Evolutionary conservation across 2,329 filamentous ascomycete species (phyloP), one percentile per base, ranked within the genome.

Genomic region (Huntiella bhutanensis): DNA sequence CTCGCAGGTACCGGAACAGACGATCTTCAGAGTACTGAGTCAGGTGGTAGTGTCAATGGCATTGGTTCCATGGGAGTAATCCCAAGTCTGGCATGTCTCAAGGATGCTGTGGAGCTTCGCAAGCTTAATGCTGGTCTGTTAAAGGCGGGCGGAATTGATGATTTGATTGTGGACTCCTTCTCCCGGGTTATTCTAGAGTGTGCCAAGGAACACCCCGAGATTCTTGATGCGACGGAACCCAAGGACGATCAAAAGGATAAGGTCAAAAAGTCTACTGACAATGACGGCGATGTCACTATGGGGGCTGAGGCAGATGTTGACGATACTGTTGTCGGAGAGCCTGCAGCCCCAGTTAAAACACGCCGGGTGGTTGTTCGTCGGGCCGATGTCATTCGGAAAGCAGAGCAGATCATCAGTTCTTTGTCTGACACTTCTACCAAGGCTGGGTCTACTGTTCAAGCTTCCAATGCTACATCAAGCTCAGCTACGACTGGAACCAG

Each of bases 131-230:
- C 80, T 36, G 81, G 80, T 41, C 69, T 94, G 5, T 91, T 92
- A 73, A 95, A 94, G 60, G 73, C 80, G 1, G 73, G 77, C 0
- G 70, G 79, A 7, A 88, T 96, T 39, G 91, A 98, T 55, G 91
- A 98, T 56, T 70, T 96, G n/a, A 82, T 95, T 53, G 82, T 80
- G 16, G 91, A 98, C 60, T 78, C 82, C 42, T 98, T 94, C 60
- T 81, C 83, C 1, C 44, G 44, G 16, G 48, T 50, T 12, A 43
- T 50, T 37, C 33, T 42, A 3, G 44, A 44, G n/a, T 50, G 48
- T 40, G 38, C 34, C 13, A 41, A 36, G 17, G 44, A 44, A 1
- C 38, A 45, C 37, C 41, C 44, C 3, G 45, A 50, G 41, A 32
- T 50, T n/a, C 17, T 41, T 8, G 12, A 28, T 15, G 34, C 33